These are phyloP conservation scores for Claviceps capensis DNA, from an alignment of 2,329 filamentous ascomycete genomes.

Conservation along the genomic window DNA sequence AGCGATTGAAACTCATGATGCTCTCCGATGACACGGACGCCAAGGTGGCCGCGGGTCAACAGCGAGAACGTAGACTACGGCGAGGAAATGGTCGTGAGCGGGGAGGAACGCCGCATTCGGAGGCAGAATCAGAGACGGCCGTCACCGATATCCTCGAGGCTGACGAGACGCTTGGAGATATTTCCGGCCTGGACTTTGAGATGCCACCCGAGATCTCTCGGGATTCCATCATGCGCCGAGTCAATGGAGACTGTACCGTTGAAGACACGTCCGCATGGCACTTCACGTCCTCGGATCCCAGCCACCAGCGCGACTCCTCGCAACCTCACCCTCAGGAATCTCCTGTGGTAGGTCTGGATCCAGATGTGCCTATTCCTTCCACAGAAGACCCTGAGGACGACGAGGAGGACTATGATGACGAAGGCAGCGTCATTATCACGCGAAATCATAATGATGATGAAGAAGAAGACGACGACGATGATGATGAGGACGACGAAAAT, in stretches of 20 bases:
- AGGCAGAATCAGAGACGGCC: slow-evolving; percentile 21
- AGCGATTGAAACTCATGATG: slow-evolving; percentile 80
- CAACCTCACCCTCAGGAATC: slow-evolving; percentile 12
- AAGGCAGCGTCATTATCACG: slow-evolving; percentile 53
- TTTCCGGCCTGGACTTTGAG: slow-evolving; percentile 49
- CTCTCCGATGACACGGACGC: slow-evolving; percentile 50
- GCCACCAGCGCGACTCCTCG: slow-evolving; percentile 39
- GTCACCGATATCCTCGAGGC: slow-evolving; percentile 32
- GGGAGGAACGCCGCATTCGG: slow-evolving; percentile 29
- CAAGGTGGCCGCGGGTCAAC: slow-evolving; percentile 49
- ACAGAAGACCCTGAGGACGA: slow-evolving; percentile 56
- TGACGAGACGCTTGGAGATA: slow-evolving; percentile 46
- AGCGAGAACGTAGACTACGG: slow-evolving; percentile 55
- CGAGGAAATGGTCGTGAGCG: slow-evolving; percentile 42
- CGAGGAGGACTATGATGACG: slow-evolving; percentile 38
- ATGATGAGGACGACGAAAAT: slow-evolving; percentile 45
- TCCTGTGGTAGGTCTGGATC: slow-evolving; percentile 42
- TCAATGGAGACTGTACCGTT: slow-evolving; percentile 50
- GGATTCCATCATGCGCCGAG: slow-evolving; percentile 82
- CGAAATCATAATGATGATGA: slow-evolving; percentile 45
- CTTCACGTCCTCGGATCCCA: slow-evolving; percentile 48
- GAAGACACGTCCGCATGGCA: slow-evolving; percentile 49
- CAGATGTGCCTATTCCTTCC: slow-evolving; percentile 80
- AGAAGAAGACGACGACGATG: slow-evolving; percentile 38
- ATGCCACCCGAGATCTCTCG: slow-evolving; percentile 71